Conservation (phyloP, 176 grass and related monocot genomes). For the Oryza nivara region DNA sequence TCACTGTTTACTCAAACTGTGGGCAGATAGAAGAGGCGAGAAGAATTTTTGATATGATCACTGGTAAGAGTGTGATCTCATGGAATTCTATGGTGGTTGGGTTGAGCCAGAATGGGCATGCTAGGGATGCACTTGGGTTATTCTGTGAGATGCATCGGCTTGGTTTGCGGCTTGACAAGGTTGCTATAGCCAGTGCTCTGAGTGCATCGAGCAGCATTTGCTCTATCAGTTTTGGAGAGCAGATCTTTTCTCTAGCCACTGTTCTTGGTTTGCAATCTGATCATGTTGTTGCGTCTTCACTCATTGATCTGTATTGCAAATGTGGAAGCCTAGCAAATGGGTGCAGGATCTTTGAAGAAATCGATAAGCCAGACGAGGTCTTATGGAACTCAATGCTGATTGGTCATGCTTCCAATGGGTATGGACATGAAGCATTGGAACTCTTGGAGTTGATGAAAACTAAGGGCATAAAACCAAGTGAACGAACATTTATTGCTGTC, state of each 20-base stretch:
- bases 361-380: slow-evolving; percentile 44
- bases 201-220: slow-evolving; percentile 72
- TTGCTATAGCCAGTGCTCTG: slow-evolving; percentile 70
- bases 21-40: slow-evolving; percentile 58
- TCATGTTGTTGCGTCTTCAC: slow-evolving; percentile 48
- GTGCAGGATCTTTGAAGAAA: slow-evolving; percentile 48
- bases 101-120: slow-evolving; percentile 63
- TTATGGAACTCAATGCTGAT: slow-evolving; percentile 80
- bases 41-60: slow-evolving; percentile 57
- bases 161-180: slow-evolving; percentile 51
- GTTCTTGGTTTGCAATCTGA: slow-evolving; percentile 53
- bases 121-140: slow-evolving; percentile 56
- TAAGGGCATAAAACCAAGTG: slow-evolving; percentile 49
- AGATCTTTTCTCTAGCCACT: slow-evolving; percentile 60
- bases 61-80: slow-evolving; percentile 64
- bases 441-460: slow-evolving; percentile 54
- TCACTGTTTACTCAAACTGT: slow-evolving; percentile 68
- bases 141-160: slow-evolving; percentile 57
- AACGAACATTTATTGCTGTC: slow-evolving; percentile 64
- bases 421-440: slow-evolving; percentile 59
- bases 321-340: slow-evolving; percentile 56
- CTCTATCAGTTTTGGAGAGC: slow-evolving; percentile 62
- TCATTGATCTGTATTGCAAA: slow-evolving; percentile 85
- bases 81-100: slow-evolving; percentile 83
- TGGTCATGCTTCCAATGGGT: slow-evolving; percentile 78